Percentiles rank a stretch among this genome's conserved stretches.
Conservation (phyloP, 1,139 yeast species). For the Meyerozyma elateridarum region DNA sequence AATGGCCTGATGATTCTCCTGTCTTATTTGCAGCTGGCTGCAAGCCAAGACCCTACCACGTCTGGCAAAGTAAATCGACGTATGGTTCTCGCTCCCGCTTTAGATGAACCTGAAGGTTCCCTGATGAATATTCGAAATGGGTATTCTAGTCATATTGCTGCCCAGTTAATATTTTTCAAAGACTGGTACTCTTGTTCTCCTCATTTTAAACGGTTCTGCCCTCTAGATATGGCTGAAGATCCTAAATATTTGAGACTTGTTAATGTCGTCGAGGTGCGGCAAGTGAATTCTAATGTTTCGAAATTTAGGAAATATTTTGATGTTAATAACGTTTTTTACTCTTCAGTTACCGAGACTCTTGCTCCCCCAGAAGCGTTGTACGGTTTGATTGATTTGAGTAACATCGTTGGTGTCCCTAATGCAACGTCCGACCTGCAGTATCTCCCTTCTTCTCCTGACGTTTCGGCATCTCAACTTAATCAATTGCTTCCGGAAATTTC, state of each 20-base stretch:
- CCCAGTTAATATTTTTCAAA: slow-evolving; percentile 26
- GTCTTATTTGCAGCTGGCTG: too few relatives aligned
- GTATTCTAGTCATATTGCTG: slow-evolving; percentile 19
- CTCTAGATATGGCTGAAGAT: background rate
- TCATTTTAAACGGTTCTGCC: background rate
- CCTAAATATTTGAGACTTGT: slow-evolving; percentile 2
- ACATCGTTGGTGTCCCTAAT: too few relatives aligned
- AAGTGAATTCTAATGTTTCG: background rate
- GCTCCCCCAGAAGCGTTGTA: background rate
- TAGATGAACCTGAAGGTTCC: slow-evolving; percentile 7
- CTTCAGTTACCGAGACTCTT: background rate
- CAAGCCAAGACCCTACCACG: too few relatives aligned
- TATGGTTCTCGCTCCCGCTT: slow-evolving; percentile 17
- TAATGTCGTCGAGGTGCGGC: background rate
- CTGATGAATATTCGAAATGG: slow-evolving; percentile 3
- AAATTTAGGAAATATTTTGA: background rate
- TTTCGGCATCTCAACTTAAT: background rate
- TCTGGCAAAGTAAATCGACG: too few relatives aligned
- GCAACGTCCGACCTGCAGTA: background rate
- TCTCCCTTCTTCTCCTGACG: slow-evolving; percentile 1
- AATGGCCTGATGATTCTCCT: too few relatives aligned
- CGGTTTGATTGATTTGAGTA: background rate
- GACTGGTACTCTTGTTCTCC: slow-evolving; percentile 3
- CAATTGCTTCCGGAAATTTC: background rate
- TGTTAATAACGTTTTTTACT: slow-evolving; percentile 1